phyloP scores from a whole-genome alignment of 1,284 basidiomycete genomes.

The Trichosporon coremiiforme region DNA sequence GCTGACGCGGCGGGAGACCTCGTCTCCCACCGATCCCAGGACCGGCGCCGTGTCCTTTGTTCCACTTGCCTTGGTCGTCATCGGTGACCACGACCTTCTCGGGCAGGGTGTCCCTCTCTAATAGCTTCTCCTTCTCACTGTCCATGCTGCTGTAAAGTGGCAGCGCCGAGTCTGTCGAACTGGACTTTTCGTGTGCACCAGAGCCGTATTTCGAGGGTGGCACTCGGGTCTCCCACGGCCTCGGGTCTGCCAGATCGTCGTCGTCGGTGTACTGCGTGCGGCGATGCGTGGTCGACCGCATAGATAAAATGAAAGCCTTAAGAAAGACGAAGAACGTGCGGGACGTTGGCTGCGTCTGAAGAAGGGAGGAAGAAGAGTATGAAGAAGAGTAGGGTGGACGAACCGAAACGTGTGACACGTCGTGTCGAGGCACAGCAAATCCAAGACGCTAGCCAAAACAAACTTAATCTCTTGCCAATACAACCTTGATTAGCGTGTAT shows the following conservation, averaged over 20 bases:
- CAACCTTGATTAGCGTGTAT: background rate
- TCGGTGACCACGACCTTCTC: slow-evolving; percentile 38
- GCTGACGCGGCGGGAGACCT: slow-evolving; percentile 48
- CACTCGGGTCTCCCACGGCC: slow-evolving; percentile 50
- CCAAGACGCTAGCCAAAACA: slow-evolving; percentile 8
- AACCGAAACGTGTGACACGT: slow-evolving; percentile 14
- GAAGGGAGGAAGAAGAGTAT: slow-evolving; percentile 15
- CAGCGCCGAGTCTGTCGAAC: slow-evolving; percentile 22
- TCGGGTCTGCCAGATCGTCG: slow-evolving; percentile 47
- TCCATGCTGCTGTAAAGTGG: slow-evolving; percentile 32
- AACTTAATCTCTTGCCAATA: background rate
- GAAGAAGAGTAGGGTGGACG: background rate
- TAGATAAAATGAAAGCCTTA: slow-evolving; percentile 18
- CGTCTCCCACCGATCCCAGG: slow-evolving; percentile 49
- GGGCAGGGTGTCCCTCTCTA: slow-evolving; percentile 29
- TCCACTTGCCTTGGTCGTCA: slow-evolving; percentile 52
- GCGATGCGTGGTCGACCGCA: slow-evolving; percentile 35
- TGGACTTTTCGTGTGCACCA: slow-evolving; percentile 24
- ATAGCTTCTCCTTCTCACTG: slow-evolving; percentile 17
- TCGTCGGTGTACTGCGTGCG: slow-evolving; percentile 36
- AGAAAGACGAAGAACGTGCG: slow-evolving; percentile 15
- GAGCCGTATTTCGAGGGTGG: slow-evolving; percentile 45
- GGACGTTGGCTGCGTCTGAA: slow-evolving; percentile 10
- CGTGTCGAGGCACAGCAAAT: slow-evolving; percentile 14
- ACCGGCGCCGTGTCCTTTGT: slow-evolving; percentile 50